A percentile compares a stretch with the other conserved stretches of the same genome.
phyloP scores from a whole-genome alignment of 805 yeast genomes.

The Torulaspora maleeae region DNA sequence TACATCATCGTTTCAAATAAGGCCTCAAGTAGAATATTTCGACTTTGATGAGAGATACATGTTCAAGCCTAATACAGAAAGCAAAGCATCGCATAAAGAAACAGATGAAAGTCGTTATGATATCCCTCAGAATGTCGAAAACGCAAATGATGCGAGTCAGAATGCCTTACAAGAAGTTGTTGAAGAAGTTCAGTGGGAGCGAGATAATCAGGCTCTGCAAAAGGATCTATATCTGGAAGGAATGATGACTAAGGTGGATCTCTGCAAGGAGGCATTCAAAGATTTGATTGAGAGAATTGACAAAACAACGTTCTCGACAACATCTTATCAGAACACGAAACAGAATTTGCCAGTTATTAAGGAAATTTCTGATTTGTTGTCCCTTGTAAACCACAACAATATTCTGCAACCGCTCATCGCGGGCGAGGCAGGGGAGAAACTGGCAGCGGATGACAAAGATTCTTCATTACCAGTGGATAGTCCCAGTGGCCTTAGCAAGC shows the following conservation, averaged over 20 bases:
- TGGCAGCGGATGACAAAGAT: background rate
- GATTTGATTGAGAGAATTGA: slow-evolving; percentile 19
- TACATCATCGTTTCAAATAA: slow-evolving; percentile 21
- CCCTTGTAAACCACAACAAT: slow-evolving; percentile 1
- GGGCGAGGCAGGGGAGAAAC: background rate
- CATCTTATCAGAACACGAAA: slow-evolving; percentile 6
- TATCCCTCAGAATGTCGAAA: background rate
- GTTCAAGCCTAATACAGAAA: slow-evolving; percentile 1
- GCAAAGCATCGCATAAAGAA: slow-evolving; percentile 3
- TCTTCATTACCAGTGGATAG: background rate
- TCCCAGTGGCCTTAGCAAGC: background rate
- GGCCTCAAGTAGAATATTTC: slow-evolving; percentile 30
- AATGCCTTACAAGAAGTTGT: background rate
- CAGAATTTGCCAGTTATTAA: slow-evolving; percentile 2
- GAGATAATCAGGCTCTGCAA: background rate
- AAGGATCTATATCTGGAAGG: slow-evolving; percentile 8
- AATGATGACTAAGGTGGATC: slow-evolving; percentile 11
- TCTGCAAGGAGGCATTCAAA: slow-evolving; percentile 18
- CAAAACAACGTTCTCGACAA: slow-evolving; percentile 8
- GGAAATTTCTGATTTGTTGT: slow-evolving; percentile 7
- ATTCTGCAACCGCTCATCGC: slow-evolving; percentile 2
- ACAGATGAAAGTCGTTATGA: background rate
- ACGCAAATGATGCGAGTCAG: background rate
- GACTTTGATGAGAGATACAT: slow-evolving; percentile 23
- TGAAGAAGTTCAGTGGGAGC: background rate